Evolutionary conservation across 192 early-diverging fungal species (phyloP).

Genomic region (Umbelopsis sp.): DNA sequence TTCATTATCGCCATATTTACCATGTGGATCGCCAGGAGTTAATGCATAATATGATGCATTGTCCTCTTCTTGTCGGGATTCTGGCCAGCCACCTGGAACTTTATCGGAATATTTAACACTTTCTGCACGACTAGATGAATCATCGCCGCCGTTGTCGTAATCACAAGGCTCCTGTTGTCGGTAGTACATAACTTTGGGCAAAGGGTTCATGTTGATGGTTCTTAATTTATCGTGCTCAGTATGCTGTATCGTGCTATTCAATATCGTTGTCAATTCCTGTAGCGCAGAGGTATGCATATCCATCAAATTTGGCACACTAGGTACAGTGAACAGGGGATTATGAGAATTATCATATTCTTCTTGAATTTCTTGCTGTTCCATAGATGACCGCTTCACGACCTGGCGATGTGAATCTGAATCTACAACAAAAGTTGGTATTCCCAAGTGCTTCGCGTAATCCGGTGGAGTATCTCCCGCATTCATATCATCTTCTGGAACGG

Average conservation of each 20-base stretch:
- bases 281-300: constrained; percentile 35
- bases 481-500: neutral
- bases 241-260: constrained; percentile 32
- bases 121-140: neutral
- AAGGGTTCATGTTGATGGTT: constrained; percentile 29
- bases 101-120: neutral
- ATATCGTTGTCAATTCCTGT: constrained; percentile 34
- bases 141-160: neutral
- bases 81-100: constrained; percentile 40
- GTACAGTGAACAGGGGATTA: constrained; percentile 43
- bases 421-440: neutral
- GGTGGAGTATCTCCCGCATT: neutral
- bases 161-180: neutral
- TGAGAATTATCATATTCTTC: constrained; percentile 46
- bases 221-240: neutral
- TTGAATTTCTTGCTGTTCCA: constrained; percentile 34
- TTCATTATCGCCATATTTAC: neutral
- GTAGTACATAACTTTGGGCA: constrained; percentile 30
- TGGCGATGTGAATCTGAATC: neutral
- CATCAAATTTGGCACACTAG: constrained; percentile 42
- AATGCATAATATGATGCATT: neutral
- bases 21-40: neutral
- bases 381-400: neutral
- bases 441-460: neutral
- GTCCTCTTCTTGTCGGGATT: constrained; percentile 27